Base-by-base conservation (phyloP, 2,329 filamentous ascomycete genomes). In the Calycina marina region DNA sequence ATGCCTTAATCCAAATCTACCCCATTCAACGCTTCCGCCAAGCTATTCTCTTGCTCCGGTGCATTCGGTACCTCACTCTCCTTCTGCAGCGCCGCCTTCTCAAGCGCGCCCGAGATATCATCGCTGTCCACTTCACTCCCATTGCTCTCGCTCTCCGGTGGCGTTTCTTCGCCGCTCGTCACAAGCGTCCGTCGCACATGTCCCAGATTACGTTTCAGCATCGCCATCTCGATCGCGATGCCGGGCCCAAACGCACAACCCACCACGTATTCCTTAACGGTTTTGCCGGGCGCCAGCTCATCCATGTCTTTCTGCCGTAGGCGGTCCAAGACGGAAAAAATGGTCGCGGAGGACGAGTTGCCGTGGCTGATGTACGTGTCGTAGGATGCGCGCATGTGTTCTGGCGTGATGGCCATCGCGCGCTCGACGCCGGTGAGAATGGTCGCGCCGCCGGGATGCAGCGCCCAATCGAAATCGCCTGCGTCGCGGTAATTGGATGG, bases 161-260 rank as follows among this genome's bases (percentile, higher is more conserved):
- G 50, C 6, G 51, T 53, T 5, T 42, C 32, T 24, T 47, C 43
- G 3, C 51, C 50, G n/a, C 27, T 34, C 6, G 20, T 31, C 5
- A 43, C 37, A 12, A 45, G 28, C 6, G 36, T 38, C 25, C 45
- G 29, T 30, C 35, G 40, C 5, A 47, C 47, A 37, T 49, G 48
- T 3, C 30, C 37, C 18, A 54, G 11, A 40, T 54, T 54, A 22
- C 50, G 36, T 40, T 64, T 73, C 44, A 81, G 51, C 55, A 79
- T 61, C 48, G 70, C 74, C 67, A 76, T 76, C 56, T 81, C 76
- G 17, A 80, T 64, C 4, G 68, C 53, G 41, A 82, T 72, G 1
- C 77, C 77, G 0, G 77, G 77, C 0, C 77, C 77, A 47, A 82
- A 82, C 2, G 75, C 76, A 41, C 72, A 76, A 2, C 69, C 74